Evolutionary conservation across 2,329 filamentous ascomycete genomes (phyloP), one percentile per base, ranked within the genome.

Genomic region (Decorospora gaudefroyi): DNA sequence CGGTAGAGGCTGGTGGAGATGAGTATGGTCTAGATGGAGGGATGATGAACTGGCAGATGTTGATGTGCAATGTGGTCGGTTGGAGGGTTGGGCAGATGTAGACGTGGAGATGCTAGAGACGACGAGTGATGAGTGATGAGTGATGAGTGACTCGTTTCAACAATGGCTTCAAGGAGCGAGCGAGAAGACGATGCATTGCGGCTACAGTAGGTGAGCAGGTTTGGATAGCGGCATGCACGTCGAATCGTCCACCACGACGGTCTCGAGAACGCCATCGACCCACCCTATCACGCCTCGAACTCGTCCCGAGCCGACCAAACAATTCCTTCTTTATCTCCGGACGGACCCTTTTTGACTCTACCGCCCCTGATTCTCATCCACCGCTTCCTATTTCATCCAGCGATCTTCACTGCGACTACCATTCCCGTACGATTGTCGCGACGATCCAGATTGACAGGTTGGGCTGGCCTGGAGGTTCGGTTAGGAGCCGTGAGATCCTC

Each of bases 241-340:
- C 32, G 28, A 27, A 31, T 35, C 37, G 21, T 40, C 12, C 33
- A 46, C 22, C 31, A 45, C 21, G 35, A 34, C n/a, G n/a, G n/a
- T n/a, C n/a, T n/a, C n/a, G 23, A 27, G 38, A 32, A 44, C 35
- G 46, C 49, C 50, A 42, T 47, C n/a, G 50, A 39, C 40, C 43
- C 39, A 44, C 46, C 22, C 26, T 34, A 28, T 23, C 21, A 12
- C 25, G 39, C 23, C 19, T 38, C 8, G 19, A 13, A 38, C 22
- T 31, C 23, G 36, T 40, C 35, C 27, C 34, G 34, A 27, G 29
- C 40, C 34, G 31, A 27, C 23, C 19, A 31, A 19, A 28, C n/a
- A 22, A 17, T 12, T 47, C 26, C 21, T 22, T 31, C 34, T 18
- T 41, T 41, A 38, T 47, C 21, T 32, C 43, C 43, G 36, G n/a